Evolutionary conservation across 306 rosid species (phyloP).

Genomic region (Alnus rubra): DNA sequence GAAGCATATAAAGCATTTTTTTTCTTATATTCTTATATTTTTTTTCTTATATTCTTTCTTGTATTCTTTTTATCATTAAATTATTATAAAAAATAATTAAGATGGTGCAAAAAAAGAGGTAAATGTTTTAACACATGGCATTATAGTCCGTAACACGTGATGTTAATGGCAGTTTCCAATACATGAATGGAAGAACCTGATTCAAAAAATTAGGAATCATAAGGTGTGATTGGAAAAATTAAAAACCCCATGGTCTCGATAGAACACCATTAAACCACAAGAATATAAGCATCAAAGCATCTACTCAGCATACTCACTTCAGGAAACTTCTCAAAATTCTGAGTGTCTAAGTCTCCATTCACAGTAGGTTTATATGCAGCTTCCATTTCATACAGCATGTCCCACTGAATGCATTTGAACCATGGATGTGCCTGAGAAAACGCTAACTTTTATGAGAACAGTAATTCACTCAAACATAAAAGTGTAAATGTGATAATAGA

Average conservation of each 20-base stretch:
- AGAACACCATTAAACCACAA: background rate
- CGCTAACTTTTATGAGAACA: conserved; percentile 15
- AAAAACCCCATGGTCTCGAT: background rate
- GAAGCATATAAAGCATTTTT: no score
- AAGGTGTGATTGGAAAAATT: background rate
- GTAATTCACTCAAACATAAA: conserved; percentile 1
- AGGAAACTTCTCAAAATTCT: conserved; percentile 95
- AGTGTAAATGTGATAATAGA: background rate
- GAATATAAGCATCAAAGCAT: background rate
- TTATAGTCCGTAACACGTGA: background rate
- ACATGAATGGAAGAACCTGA: background rate
- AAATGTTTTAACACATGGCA: background rate
- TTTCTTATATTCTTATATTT: no score
- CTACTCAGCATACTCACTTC: conserved; percentile 63
- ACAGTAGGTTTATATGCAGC: conserved; percentile 91
- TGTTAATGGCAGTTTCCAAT: background rate
- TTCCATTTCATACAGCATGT: conserved; percentile 86
- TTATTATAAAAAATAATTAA: background rate
- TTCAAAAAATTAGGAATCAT: no score
- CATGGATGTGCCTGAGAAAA: conserved; percentile 90
- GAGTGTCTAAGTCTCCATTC: conserved; percentile 89
- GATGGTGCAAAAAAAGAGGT: background rate
- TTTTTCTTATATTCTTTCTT: background rate
- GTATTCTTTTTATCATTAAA: background rate
- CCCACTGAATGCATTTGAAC: conserved; percentile 86